phyloP scores from a whole-genome alignment of 441 rosid genomes.

The Jatropha podagrica region DNA sequence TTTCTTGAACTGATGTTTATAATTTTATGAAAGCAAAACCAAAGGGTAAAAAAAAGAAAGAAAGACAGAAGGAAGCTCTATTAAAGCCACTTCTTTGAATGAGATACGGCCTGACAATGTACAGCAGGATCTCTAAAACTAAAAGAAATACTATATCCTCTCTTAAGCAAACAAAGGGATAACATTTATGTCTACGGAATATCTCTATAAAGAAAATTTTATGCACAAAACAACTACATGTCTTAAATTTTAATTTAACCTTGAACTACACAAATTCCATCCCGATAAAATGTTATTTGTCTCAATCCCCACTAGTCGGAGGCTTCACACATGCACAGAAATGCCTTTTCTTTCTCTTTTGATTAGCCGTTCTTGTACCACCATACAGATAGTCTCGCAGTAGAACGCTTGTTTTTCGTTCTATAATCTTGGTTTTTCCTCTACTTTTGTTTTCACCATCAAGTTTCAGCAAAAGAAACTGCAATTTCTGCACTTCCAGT shows the following conservation, averaged over 20 bases:
- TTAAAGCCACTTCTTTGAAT: conserved; percentile 23
- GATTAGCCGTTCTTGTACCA: conserved; percentile 43
- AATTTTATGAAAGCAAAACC: neutral
- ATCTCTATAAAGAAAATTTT: conserved; percentile 24
- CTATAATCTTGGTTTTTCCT: conserved; percentile 46
- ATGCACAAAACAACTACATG: conserved; percentile 30
- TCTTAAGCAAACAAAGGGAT: conserved; percentile 17
- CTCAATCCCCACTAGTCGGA: conserved; percentile 58
- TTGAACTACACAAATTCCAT: conserved; percentile 22
- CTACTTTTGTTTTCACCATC: conserved; percentile 63
- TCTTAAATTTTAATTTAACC: conserved; percentile 7
- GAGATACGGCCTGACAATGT: conserved; percentile 27
- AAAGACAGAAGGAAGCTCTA: conserved; percentile 14
- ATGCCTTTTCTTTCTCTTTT: conserved; percentile 47
- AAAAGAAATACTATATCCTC: conserved; percentile 15
- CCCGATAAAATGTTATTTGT: conserved; percentile 12
- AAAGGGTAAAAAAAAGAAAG: neutral
- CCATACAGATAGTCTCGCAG: conserved; percentile 85
- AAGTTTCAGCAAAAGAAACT: conserved; percentile 65
- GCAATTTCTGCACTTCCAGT: conserved; percentile 89
- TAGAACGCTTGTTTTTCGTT: conserved; percentile 55
- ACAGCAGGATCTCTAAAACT: conserved; percentile 35
- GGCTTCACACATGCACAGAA: conserved; percentile 85
- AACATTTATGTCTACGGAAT: conserved; percentile 14
- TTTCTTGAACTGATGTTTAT: neutral